These are phyloP conservation scores for Hibiscus mutabilis DNA, from an alignment of 345 rosid species.

Conservation along the genomic window DNA sequence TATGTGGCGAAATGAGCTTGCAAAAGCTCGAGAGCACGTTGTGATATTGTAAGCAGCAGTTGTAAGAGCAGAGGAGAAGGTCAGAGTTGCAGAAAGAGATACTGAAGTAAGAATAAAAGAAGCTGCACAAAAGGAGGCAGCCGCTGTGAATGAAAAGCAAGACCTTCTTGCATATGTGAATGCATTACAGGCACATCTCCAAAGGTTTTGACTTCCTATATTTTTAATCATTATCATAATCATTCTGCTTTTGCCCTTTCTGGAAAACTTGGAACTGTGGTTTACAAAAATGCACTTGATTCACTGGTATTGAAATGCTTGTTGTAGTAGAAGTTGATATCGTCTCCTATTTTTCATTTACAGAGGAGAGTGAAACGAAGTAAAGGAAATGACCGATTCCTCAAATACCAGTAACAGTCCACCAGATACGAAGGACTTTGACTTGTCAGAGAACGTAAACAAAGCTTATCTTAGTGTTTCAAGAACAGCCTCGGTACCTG, in stretches of 20 bases:
- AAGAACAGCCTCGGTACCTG: slow-evolving; percentile 37
- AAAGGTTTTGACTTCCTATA: slow-evolving; percentile 53
- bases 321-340: not conserved
- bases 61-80: slow-evolving; percentile 88
- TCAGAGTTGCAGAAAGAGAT: slow-evolving; percentile 69
- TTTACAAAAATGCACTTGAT: not conserved
- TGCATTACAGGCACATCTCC: slow-evolving; percentile 75
- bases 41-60: slow-evolving; percentile 91
- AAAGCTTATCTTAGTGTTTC: slow-evolving; percentile 80
- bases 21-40: slow-evolving; percentile 85
- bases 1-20: slow-evolving; percentile 94
- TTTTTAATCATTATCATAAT: not conserved
- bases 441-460: slow-evolving; percentile 65
- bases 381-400: slow-evolving; percentile 69
- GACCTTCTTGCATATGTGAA: slow-evolving; percentile 86
- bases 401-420: slow-evolving; percentile 33
- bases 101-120: no score
- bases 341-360: not conserved
- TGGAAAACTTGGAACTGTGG: not conserved
- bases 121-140: no score
- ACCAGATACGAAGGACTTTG: slow-evolving; percentile 59
- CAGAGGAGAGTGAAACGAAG: slow-evolving; percentile 69
- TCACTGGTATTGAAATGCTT: not conserved
- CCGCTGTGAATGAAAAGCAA: slow-evolving; percentile 86
- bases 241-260: not conserved